Base-by-base conservation (phyloP, 495 filamentous ascomycete species). In the Xylaria bambusicola region DNA sequence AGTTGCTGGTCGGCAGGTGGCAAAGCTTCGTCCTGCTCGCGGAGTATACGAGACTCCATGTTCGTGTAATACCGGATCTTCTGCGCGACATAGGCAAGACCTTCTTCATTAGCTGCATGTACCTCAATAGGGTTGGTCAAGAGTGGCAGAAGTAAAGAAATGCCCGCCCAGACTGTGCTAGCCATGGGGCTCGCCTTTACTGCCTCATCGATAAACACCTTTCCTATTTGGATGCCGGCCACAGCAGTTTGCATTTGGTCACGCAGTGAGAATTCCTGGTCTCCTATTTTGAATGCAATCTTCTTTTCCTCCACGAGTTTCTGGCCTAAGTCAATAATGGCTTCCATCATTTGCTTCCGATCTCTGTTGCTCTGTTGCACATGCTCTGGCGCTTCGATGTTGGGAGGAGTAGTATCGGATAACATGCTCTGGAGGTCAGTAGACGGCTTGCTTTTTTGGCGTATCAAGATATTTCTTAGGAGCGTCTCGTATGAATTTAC, bases 61-160 rank as follows among this genome's bases (percentile, higher is more conserved):
- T 58, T 57, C 27, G 56, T 57, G 49, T 65, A 67, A 51, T 62
- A 67, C 27, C 58, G 52, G 58, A 67, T 65, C 31, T 60, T 59
- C 29, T 58, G 59, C 33, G 53, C 65, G 42, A 67, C 54, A 47
- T 67, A 67, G 52, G 59, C 64, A 35, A 65, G 60, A 38, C 62
- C 65, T 26, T 67, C 58, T 48, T 55, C 56, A 44, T 62, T 67
- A 17, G 62, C 59, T 35, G 33, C 58, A 46, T 62, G 58, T n/a
- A 36, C 62, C 21, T 40, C 41, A 44, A 38, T 52, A 15, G 62
- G 62, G 54, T 65, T 65, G 29, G 36, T 67, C 47, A 67, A 55
- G 45, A 67, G 62, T 26, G 65, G 62, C 45, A 67, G 62, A 35
- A 67, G 49, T 44, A 67, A 42, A 44, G 46, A 65, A 48, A 67